These are phyloP conservation scores for Ophiostoma perfectum DNA, from an alignment of 2,329 filamentous ascomycete genomes.

Conservation along the genomic window DNA sequence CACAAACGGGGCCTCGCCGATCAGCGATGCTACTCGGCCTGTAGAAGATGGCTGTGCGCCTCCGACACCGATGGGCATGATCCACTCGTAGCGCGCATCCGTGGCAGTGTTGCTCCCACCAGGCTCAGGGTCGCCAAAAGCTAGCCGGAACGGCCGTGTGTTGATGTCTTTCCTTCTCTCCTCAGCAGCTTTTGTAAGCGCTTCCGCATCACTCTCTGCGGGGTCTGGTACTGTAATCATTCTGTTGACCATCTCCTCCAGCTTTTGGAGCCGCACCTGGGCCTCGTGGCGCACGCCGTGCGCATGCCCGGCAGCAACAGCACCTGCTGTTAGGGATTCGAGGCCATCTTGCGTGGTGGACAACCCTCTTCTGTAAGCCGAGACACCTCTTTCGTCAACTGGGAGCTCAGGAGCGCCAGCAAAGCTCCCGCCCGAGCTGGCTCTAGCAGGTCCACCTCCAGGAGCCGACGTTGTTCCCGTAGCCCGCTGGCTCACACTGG, in stretches of 20 bases:
- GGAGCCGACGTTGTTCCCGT: neutral
- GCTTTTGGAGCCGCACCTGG: constrained; percentile 37
- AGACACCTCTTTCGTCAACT: neutral
- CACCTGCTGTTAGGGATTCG: neutral
- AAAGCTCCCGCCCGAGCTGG: neutral
- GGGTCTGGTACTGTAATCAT: constrained; percentile 5
- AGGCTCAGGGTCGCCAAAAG: neutral
- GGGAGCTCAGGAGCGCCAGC: too few relatives aligned
- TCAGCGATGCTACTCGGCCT: constrained; percentile 14
- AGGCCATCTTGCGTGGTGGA: neutral
- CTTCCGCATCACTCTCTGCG: neutral
- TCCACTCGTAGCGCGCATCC: neutral
- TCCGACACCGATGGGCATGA: neutral
- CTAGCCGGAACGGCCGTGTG: neutral
- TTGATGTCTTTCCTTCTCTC: neutral
- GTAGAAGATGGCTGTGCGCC: neutral
- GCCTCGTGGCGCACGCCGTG: constrained; percentile 32
- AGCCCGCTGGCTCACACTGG: neutral
- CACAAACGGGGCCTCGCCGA: constrained; percentile 30
- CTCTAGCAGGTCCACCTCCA: neutral
- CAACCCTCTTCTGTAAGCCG: neutral
- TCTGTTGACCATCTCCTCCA: constrained; percentile 39
- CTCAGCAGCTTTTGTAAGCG: neutral
- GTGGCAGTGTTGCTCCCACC: neutral
- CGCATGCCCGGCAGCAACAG: neutral